Evolutionary conservation across 305 asterid genomes (phyloP), one percentile per base, ranked within the genome.

Genomic region (Fraxinus nigra): DNA sequence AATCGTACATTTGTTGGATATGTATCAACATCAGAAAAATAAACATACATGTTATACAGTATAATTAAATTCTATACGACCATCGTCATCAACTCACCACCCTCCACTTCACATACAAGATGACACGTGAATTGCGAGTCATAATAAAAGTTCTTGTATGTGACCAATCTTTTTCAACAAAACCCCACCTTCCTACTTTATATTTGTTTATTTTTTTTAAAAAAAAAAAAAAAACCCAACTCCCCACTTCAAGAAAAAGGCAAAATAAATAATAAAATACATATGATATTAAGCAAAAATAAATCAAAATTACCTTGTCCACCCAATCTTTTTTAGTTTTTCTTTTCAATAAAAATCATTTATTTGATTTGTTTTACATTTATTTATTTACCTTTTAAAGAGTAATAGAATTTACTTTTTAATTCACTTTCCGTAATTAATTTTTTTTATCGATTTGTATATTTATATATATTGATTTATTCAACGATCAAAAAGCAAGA

Each of bases 91-190:
- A 26, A 22, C 14, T 0, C 32, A 18, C 34, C 14, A 24, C 72
- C 6, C 72, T 2, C 72, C 72, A 11, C 72, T 63, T 63, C 78
- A 10, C 33, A 48, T 54, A 46, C 37, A 54, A 18, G 38, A 13
- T 30, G 30, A 38, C 89, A 86, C 84, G 89, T 83, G 87, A 84
- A 73, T 59, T 63, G 69, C 72, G 76, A 81, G 81, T 43, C 72
- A 54, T 56, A 48, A 70, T 78, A 75, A 33, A 74, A 78, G 74
- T 35, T 30, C 28, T 75, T 28, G 32, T 77, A 35, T 34, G 26
- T 5, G 32, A 46, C 73, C 70, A 24, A 61, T 78, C 81, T 35
- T 63, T 76, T 59, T 32, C 84, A 81, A 81, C 85, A 73, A 84
- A 11, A 74, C 78, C 37, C 85, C 34, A 77, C 54, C 75, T 54